A percentile compares a stretch with the other conserved stretches of the same genome.
phyloP scores from a whole-genome alignment of 2,329 filamentous ascomycete genomes.

The Zymoseptoria ardabiliae region DNA sequence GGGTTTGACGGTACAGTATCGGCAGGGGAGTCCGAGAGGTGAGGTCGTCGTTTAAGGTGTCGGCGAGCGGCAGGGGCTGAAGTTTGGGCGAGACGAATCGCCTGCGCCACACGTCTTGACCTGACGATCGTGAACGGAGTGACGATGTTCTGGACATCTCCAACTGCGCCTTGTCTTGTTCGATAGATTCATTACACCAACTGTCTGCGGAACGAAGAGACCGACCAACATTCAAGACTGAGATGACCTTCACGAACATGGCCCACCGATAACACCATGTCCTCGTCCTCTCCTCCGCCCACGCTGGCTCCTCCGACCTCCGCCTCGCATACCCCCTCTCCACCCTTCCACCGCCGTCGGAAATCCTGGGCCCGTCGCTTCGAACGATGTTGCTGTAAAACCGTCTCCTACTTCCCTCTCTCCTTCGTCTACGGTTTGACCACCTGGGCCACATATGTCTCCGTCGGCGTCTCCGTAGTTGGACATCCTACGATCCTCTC shows the following conservation, averaged over 20 bases:
- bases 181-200: too few species aligned
- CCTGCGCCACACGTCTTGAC: too few species aligned
- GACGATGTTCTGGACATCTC: too few species aligned
- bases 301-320: not conserved
- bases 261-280: not conserved
- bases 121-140: too few species aligned
- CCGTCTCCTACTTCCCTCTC: slow-evolving; percentile 20
- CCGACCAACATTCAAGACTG: not conserved
- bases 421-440: slow-evolving; percentile 47
- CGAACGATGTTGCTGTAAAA: slow-evolving; percentile 77
- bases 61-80: too few species aligned
- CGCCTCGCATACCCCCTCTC: slow-evolving; percentile 15
- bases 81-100: too few species aligned
- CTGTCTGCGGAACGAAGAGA: not conserved
- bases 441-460: slow-evolving; percentile 90
- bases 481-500: slow-evolving; percentile 8
- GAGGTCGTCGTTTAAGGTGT: too few species aligned
- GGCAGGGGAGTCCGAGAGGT: too few species aligned
- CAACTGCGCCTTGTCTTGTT: too few species aligned
- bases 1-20: too few species aligned
- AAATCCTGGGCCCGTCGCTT: slow-evolving; percentile 56
- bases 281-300: not conserved
- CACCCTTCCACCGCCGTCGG: slow-evolving; percentile 26
- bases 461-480: slow-evolving; percentile 51
- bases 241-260: not conserved